phyloP scores from a whole-genome alignment of 169 alveolate species.

The Perkinsus chesapeaki region DNA sequence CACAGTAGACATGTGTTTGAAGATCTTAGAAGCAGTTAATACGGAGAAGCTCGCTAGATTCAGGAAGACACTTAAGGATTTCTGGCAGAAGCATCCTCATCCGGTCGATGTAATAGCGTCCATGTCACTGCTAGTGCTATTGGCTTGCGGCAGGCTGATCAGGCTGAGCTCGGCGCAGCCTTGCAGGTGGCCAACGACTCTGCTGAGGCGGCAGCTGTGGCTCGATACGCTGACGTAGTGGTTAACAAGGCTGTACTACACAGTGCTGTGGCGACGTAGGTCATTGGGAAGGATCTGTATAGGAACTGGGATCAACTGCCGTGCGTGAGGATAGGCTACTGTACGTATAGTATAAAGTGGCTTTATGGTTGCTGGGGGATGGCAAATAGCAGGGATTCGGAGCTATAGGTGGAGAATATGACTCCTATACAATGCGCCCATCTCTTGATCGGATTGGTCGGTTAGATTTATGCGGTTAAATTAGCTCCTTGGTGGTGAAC shows the following conservation, averaged over 20 bases:
- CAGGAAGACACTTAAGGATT: background rate
- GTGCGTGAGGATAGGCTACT: too few relatives aligned
- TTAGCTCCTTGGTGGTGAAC: too few relatives aligned
- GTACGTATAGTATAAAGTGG: too few relatives aligned
- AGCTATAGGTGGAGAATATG: too few relatives aligned
- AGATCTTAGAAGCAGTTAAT: background rate
- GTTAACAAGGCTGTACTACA: background rate
- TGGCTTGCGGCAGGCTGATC: background rate
- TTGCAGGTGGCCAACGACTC: background rate
- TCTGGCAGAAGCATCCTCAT: slow-evolving; percentile 4
- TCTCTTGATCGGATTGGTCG: too few relatives aligned
- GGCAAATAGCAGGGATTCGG: too few relatives aligned
- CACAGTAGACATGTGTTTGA: background rate
- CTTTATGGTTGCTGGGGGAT: too few relatives aligned
- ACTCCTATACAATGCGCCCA: too few relatives aligned
- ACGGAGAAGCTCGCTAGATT: background rate
- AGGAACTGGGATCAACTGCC: too few relatives aligned
- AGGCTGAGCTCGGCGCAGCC: background rate
- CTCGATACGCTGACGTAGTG: background rate
- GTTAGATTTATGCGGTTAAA: too few relatives aligned
- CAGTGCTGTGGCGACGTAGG: background rate
- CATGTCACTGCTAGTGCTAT: background rate
- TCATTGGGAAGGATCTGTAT: too few relatives aligned
- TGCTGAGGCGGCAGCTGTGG: background rate
- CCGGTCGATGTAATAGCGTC: background rate